Percentiles rank a stretch among this genome's conserved stretches.
Evolutionary conservation across 495 filamentous ascomycete species (phyloP).

Genomic region (Lindgomyces ingoldianus): DNA sequence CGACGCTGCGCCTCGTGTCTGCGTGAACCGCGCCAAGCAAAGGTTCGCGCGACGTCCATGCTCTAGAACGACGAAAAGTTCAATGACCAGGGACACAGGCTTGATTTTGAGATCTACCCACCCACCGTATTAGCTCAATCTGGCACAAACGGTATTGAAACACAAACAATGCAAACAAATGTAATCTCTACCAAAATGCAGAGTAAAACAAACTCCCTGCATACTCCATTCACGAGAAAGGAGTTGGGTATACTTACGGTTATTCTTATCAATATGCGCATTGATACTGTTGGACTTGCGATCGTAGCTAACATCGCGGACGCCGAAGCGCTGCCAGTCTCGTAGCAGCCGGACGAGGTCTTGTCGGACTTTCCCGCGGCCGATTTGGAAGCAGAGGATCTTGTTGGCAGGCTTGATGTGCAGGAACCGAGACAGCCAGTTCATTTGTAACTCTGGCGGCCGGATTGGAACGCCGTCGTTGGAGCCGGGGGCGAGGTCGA

Average conservation of each 20-base stretch:
- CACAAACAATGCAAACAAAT: not conserved
- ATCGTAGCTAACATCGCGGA: slow-evolving; percentile 72
- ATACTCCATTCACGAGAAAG: slow-evolving; percentile 12
- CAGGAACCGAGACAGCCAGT: slow-evolving; percentile 85
- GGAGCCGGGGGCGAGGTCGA: slow-evolving; percentile 29
- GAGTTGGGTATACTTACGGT: slow-evolving; percentile 61
- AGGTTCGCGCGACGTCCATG: slow-evolving; percentile 61
- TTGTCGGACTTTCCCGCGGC: slow-evolving; percentile 67
- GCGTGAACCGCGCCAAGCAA: slow-evolving; percentile 79
- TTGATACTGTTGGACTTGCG: slow-evolving; percentile 71
- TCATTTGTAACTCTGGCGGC: slow-evolving; percentile 61
- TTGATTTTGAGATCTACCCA: slow-evolving; percentile 68
- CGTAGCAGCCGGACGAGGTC: slow-evolving; percentile 72
- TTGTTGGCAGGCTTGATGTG: slow-evolving; percentile 79
- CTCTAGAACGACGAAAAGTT: slow-evolving; percentile 83
- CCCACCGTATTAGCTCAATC: slow-evolving; percentile 5
- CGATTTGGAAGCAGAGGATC: slow-evolving; percentile 70
- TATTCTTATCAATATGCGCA: slow-evolving; percentile 69
- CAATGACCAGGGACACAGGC: slow-evolving; percentile 74
- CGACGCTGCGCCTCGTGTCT: slow-evolving; percentile 81
- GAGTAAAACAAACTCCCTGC: not conserved
- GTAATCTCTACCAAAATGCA: slow-evolving; percentile 5
- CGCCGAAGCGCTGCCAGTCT: slow-evolving; percentile 78
- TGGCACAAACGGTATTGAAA: not conserved
- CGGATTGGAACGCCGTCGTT: slow-evolving; percentile 30